A percentile compares a stretch with the other conserved stretches of the same genome.
These are phyloP conservation scores for Quercus robur DNA, from an alignment of 306 rosid species.

Conservation along the genomic window DNA sequence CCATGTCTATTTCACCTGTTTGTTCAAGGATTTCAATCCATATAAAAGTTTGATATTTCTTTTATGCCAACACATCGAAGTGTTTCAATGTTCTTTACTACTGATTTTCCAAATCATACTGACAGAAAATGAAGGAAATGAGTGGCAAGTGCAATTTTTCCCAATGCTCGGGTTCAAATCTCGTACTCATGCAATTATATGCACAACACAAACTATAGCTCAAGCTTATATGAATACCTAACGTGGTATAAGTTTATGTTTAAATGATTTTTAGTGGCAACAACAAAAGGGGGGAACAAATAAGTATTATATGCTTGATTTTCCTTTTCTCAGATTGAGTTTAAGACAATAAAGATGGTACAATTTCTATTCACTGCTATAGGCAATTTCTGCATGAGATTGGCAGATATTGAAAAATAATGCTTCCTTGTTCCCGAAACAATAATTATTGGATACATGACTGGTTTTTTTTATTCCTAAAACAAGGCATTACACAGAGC, in stretches of 20 bases:
- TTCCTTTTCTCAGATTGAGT: neutral
- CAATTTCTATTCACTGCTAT: neutral
- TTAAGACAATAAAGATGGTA: neutral
- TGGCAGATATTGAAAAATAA: neutral
- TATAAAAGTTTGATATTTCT: no score
- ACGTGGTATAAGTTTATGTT: neutral
- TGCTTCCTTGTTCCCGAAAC: neutral
- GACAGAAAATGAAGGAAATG: no score
- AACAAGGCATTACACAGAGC: neutral
- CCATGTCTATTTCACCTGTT: neutral
- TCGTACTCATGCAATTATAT: neutral
- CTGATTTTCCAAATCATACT: no score
- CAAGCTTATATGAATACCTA: neutral
- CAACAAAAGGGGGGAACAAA: neutral
- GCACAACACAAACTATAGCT: neutral
- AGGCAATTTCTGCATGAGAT: neutral
- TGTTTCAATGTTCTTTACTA: no score
- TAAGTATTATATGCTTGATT: neutral
- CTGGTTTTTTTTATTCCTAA: conserved; percentile 7
- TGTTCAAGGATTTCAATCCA: neutral
- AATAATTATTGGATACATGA: conserved; percentile 1
- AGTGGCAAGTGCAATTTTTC: no score
- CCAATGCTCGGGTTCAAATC: neutral
- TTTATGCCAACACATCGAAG: no score
- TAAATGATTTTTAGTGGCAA: neutral